phyloP scores from a whole-genome alignment of 805 yeast genomes.

The Starmerella kuoi region DNA sequence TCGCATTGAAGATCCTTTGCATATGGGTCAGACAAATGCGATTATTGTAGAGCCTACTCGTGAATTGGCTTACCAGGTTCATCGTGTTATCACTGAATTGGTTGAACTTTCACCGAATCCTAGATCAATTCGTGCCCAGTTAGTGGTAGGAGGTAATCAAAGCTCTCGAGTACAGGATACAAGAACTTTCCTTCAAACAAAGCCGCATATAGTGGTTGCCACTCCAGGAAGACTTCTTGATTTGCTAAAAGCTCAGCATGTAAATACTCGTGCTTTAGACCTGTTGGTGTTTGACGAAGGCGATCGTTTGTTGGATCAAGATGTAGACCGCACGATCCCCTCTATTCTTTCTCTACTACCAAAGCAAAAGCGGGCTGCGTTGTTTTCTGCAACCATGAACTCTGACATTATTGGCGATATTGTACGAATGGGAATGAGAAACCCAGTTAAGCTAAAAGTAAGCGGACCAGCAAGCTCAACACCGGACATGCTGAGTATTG shows the following conservation, averaged over 20 bases:
- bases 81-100: conserved; percentile 49
- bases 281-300: conserved; percentile 84
- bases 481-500: conserved; percentile 54
- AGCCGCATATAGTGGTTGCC: conserved; percentile 71
- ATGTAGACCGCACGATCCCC: conserved; percentile 58
- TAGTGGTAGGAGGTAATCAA: conserved; percentile 33
- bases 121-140: conserved; percentile 25
- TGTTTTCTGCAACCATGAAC: conserved; percentile 85
- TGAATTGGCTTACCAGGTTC: conserved; percentile 44
- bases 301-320: conserved; percentile 69
- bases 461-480: conserved; percentile 28
- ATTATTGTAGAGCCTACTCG: conserved; percentile 61
- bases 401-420: conserved; percentile 60
- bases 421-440: conserved; percentile 79
- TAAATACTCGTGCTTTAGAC: conserved; percentile 54
- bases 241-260: conserved; percentile 44
- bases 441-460: conserved; percentile 81
- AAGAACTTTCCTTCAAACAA: conserved; percentile 38
- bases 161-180: conserved; percentile 50
- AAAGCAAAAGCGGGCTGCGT: conserved; percentile 83
- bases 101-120: conserved; percentile 35
- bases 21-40: conserved; percentile 55
- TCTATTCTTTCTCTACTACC: conserved; percentile 61
- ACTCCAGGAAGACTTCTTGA: conserved; percentile 87
- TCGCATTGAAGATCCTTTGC: conserved; percentile 24